Base-by-base conservation (phyloP, 345 rosid species). In the Isatis tinctoria region DNA sequence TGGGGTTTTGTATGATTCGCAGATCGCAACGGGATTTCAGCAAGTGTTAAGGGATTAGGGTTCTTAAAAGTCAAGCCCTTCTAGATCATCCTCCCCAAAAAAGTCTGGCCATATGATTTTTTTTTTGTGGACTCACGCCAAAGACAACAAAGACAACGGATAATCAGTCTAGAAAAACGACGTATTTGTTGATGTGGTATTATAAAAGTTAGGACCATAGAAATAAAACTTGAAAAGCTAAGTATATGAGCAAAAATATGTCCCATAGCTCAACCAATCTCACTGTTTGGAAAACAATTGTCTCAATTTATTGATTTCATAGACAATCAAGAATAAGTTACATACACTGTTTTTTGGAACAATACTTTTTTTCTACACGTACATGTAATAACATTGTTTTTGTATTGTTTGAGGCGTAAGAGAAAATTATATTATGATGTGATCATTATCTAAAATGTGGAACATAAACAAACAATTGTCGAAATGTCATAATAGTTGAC, bases 51-150 rank as follows among this genome's bases (percentile, higher is more conserved):
- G 60, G 67, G 32, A 52, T 52, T 69, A 43, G 39, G 47, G 6
- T 36, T 43, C 37, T 40, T 41, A 12, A 75, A 74, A 69, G 79
- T 75, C 79, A 75, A 61, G 65, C n/a, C 24, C 79, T 69, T 69
- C 74, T 75, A 75, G 79, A 74, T 59, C 18, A 59, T 35, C 30
- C 28, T 54, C 30, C 9, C 33, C 8, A 5, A 4, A 20, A 45
- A 65, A 17, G 57, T 65, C 65, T 60, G 44, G 9, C 62, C 40
- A 14, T 49, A 20, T 49, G 37, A 54, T 13, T 53, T 27, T 51
- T 22, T 10, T 4, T 22, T 22, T 6, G 14, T 51, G n/a, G 32
- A 10, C 53, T 18, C 53, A 10, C 30, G 14, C 27, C 60, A 32
- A 24, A 54, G n/a, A n/a, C n/a, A n/a, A 28, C 60, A 14, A 10